Conservation (phyloP, 768 basidiomycete species). For the Boletus bicolor region DNA sequence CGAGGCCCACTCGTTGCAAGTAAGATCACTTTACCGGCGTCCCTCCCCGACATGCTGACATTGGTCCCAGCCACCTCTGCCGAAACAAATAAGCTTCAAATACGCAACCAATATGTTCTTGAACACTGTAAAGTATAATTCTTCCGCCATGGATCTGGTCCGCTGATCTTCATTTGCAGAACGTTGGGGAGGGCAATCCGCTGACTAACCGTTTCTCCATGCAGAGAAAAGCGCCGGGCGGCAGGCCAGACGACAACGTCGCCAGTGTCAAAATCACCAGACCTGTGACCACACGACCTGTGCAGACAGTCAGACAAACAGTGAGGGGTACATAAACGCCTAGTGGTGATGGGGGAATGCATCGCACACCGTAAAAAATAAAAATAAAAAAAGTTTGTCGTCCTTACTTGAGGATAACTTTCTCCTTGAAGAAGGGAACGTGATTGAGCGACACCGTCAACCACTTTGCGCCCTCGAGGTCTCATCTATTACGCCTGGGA, state of each 20-base stretch:
- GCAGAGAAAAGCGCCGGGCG: not conserved
- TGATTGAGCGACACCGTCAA: not conserved
- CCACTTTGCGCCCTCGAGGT: not conserved
- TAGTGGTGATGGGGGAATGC: not conserved
- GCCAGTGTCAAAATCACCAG: slow-evolving; percentile 1
- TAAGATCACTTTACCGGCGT: not conserved
- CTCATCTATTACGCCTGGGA: not conserved
- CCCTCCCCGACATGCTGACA: not conserved
- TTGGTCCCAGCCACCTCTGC: not conserved
- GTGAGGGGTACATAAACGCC: not conserved
- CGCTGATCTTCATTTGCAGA: slow-evolving; percentile 9
- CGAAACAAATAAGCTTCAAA: not conserved
- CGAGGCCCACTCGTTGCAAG: not conserved
- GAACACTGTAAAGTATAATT: not conserved
- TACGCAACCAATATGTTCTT: slow-evolving; percentile 1
- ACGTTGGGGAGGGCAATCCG: not conserved
- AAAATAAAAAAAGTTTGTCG: not conserved
- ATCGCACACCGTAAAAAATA: no score
- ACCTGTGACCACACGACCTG: slow-evolving; percentile 2
- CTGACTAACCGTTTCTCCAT: not conserved
- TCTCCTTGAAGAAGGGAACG: not conserved
- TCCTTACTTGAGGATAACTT: not conserved
- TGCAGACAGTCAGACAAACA: not conserved
- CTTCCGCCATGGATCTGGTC: not conserved
- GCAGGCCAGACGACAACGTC: slow-evolving; percentile 1